Conservation (phyloP, 495 filamentous ascomycete genomes). For the Tetracladium marchalianum region DNA sequence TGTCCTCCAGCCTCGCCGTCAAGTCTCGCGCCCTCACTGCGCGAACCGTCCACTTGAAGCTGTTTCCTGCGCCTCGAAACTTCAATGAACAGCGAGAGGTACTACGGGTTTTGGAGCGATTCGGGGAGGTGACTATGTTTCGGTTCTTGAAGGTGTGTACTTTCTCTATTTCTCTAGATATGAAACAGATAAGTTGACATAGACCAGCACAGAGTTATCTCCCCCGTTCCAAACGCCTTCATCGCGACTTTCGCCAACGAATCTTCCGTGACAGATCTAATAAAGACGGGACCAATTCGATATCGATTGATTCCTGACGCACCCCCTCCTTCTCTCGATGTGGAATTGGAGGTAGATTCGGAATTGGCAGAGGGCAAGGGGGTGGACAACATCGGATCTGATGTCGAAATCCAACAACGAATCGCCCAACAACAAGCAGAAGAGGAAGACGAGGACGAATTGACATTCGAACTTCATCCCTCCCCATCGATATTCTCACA, state of each 20-base stretch:
- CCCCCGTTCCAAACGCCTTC: slow-evolving; percentile 25
- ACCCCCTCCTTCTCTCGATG: slow-evolving; percentile 7
- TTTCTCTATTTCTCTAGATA: not conserved
- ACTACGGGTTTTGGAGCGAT: slow-evolving; percentile 58
- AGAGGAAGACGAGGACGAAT: slow-evolving; percentile 10
- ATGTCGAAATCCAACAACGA: not conserved
- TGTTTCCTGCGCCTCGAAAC: slow-evolving; percentile 49
- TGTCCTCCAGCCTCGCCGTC: too few species aligned
- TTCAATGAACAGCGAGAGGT: slow-evolving; percentile 66
- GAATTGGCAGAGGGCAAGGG: not conserved
- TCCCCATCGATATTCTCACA: slow-evolving; percentile 27
- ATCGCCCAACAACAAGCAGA: not conserved
- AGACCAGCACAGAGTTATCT: slow-evolving; percentile 15
- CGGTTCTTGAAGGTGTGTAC: slow-evolving; percentile 52
- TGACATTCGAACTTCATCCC: slow-evolving; percentile 28
- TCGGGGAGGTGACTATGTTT: slow-evolving; percentile 70
- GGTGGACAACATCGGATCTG: not conserved
- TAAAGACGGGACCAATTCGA: slow-evolving; percentile 20
- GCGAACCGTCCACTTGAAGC: slow-evolving; percentile 49
- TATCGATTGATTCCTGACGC: slow-evolving; percentile 30
- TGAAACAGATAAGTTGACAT: not conserved
- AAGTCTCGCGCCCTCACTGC: slow-evolving; percentile 8
- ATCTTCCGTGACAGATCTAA: slow-evolving; percentile 5
- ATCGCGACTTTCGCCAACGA: slow-evolving; percentile 23
- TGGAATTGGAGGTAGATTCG: too few species aligned